Percentiles rank a stretch among this genome's conserved stretches.
These are phyloP conservation scores for Hymenoscyphus fructigenus DNA, from an alignment of 2,329 filamentous ascomycete species.

Conservation along the genomic window DNA sequence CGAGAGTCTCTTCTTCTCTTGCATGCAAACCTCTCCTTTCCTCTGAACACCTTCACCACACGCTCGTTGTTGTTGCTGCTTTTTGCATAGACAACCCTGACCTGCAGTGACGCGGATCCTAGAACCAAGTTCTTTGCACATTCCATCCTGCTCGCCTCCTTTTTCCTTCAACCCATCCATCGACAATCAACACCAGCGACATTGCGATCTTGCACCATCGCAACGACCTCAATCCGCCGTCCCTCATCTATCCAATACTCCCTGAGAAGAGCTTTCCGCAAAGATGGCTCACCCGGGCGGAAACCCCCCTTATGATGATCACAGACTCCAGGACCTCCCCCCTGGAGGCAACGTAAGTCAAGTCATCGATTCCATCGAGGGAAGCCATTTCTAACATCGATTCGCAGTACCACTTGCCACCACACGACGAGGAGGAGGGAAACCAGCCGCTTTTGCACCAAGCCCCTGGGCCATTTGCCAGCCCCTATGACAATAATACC, in stretches of 20 bases:
- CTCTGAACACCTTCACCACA: neutral
- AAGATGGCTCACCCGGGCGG: slow-evolving; percentile 64
- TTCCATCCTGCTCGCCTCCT: slow-evolving; percentile 1
- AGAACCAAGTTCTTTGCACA: neutral
- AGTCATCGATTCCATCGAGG: neutral
- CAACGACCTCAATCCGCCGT: neutral
- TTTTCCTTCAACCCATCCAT: neutral
- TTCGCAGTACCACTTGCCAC: slow-evolving; percentile 41
- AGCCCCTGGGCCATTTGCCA: slow-evolving; percentile 47
- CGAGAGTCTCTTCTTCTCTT: neutral
- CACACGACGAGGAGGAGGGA: slow-evolving; percentile 57
- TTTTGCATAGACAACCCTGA: neutral
- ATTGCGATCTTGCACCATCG: neutral
- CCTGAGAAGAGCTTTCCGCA: neutral
- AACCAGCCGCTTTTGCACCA: slow-evolving; percentile 53
- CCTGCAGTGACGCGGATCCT: slow-evolving; percentile 5
- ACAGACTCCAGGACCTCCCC: slow-evolving; percentile 67
- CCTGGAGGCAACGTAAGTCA: slow-evolving; percentile 58
- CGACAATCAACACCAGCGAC: neutral
- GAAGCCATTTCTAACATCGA: slow-evolving; percentile 13
- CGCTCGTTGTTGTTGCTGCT: neutral
- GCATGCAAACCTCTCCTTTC: neutral
- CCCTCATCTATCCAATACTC: neutral
- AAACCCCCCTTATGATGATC: slow-evolving; percentile 57
- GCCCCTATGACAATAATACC: slow-evolving; percentile 50